Evolutionary conservation across 2,329 filamentous ascomycete genomes (phyloP), one percentile per base, ranked within the genome.

Genomic region (Trematosphaeria pertusa): DNA sequence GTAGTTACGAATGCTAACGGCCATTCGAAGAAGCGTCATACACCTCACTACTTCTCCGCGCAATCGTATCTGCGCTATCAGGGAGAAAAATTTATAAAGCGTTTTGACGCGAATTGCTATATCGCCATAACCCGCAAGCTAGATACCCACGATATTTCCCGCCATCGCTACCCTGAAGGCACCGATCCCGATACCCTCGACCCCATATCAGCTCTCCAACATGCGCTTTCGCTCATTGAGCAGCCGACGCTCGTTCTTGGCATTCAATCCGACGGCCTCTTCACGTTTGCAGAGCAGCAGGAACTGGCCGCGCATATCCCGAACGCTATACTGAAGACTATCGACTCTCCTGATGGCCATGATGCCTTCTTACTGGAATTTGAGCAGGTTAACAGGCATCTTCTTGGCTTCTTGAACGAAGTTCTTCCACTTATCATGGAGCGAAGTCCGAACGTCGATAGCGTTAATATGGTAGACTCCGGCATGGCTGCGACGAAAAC

Each of bases 101-200:
- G 94, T 8, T 99, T 97, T 71, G 94, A 99, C 73, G 90, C 91
- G 64, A 99, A 99, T 72, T 99, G 94, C 76, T 99, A 99, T 76
- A 97, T 99, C 60, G 92, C 94, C 58, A 97, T 99, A 73, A 97
- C 94, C 4, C 88, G 94, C 64, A 99, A 99, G 74, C 83, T 99
- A 12, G 94, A 99, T 70, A 97, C 94, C 0, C 94, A 99, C 72
- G 94, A 99, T 69, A 85, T 99, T 19, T 95, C 91, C 11, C 84
- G 92, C 32, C 84, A 87, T 66, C 87, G 93, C 4, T 77, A 71
- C 69, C 24, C 76, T 64, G 58, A 62, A 22, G 67, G 63, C 9
- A 37, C 51, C 31, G 54, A 60, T 22, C 56, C 65, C 8, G 61
- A 68, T 4, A 62, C 61, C 12, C 75, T 84, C n/a, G 61, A 75